A percentile compares a stretch with the other conserved stretches of the same genome.
Evolutionary conservation across 108 stramenopile species (phyloP).

Genomic region (Fistulifera solaris): DNA sequence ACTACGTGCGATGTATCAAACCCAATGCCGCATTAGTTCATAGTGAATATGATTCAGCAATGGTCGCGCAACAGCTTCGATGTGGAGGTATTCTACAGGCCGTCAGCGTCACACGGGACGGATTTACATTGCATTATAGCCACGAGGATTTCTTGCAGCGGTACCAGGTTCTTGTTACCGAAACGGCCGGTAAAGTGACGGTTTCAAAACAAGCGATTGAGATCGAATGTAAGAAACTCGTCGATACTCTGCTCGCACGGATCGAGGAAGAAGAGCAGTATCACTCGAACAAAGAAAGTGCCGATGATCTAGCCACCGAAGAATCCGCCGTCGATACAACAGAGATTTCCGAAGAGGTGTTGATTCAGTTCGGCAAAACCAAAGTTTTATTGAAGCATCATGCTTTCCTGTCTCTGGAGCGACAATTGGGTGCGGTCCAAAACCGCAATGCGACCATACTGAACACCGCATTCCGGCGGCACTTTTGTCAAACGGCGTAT

Average conservation of each 20-base stretch:
- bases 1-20: slow-evolving; percentile 4
- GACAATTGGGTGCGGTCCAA: background rate
- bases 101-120: slow-evolving; percentile 2
- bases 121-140: slow-evolving; percentile 5
- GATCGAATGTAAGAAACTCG: background rate
- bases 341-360: background rate
- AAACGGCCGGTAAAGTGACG: background rate
- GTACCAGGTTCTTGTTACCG: background rate
- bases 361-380: slow-evolving; percentile 1
- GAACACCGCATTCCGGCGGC: background rate
- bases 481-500: background rate
- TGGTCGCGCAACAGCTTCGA: slow-evolving; percentile 3
- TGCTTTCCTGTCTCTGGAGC: slow-evolving; percentile 1
- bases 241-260: background rate
- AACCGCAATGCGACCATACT: background rate
- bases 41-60: background rate
- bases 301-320: background rate
- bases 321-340: background rate
- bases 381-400: slow-evolving; percentile 4
- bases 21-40: background rate
- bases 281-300: background rate
- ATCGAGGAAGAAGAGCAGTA: background rate
- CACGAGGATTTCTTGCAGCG: slow-evolving; percentile 6
- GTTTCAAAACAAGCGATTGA: background rate
- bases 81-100: slow-evolving; percentile 4